Conservation (phyloP, 176 grass and related monocot species). For the Triticum dicoccoides region DNA sequence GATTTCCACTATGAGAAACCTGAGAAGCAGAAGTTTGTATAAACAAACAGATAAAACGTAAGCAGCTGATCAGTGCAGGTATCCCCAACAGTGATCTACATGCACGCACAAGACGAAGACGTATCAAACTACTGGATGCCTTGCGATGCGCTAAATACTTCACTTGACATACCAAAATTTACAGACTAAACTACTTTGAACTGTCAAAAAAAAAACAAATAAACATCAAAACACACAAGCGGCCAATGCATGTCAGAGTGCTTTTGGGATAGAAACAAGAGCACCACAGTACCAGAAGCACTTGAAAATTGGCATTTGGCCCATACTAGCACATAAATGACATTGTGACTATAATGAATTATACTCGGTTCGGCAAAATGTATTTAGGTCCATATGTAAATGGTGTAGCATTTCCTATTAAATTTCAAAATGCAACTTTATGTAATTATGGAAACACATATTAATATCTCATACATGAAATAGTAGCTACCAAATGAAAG, state of each 20-base stretch:
- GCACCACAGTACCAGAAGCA: not conserved
- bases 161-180: not conserved
- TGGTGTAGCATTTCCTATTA: not conserved
- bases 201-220: not conserved
- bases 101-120: not conserved
- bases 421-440: not conserved
- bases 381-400: not conserved
- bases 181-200: slow-evolving; percentile 3
- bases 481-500: slow-evolving; percentile 6
- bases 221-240: not conserved
- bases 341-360: not conserved
- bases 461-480: slow-evolving; percentile 12
- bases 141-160: not conserved
- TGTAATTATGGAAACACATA: not conserved
- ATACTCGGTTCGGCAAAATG: not conserved
- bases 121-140: not conserved
- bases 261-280: not conserved
- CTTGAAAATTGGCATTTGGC: not conserved
- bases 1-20: not conserved
- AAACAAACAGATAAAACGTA: not conserved
- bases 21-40: not conserved
- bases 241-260: not conserved
- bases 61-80: not conserved
- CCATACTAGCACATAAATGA: slow-evolving; percentile 9
- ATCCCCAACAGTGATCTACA: not conserved